Conservation (phyloP, 768 basidiomycete genomes). For the Mycena polygramma region DNA sequence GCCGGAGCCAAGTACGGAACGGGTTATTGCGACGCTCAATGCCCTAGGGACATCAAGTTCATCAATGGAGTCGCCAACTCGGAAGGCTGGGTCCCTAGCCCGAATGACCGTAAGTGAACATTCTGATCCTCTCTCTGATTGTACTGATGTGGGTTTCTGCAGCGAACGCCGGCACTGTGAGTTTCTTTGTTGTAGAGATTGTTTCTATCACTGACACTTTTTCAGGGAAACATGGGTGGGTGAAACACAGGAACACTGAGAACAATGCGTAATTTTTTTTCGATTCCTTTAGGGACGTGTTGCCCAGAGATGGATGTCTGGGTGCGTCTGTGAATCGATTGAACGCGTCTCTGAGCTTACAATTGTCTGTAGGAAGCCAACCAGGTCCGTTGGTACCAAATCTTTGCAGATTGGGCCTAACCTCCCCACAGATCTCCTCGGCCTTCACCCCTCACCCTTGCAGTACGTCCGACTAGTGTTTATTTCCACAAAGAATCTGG, state of each 20-base stretch:
- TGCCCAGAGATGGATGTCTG: constrained; percentile 1
- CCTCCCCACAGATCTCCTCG: not conserved
- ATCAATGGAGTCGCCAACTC: constrained; percentile 39
- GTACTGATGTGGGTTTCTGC: not conserved
- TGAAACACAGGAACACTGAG: not conserved
- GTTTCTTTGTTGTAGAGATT: not conserved
- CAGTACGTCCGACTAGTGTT: not conserved
- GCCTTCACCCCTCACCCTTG: not conserved
- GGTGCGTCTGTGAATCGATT: not conserved
- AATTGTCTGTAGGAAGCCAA: not conserved
- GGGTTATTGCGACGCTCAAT: constrained; percentile 1
- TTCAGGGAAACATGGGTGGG: not conserved
- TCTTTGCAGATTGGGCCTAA: not conserved
- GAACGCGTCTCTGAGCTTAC: not conserved
- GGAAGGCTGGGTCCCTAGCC: not conserved
- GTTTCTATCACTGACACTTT: not conserved
- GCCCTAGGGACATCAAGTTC: not conserved
- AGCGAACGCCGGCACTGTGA: not conserved
- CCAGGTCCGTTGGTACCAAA: not conserved
- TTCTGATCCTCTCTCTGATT: not conserved
- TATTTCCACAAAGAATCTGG: not conserved
- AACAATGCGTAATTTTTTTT: not conserved
- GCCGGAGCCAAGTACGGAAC: constrained; percentile 1
- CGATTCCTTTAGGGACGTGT: not conserved
- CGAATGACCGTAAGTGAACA: not conserved